Evolutionary conservation across 176 grass and related monocot species (phyloP), one percentile per base, ranked within the genome.

Genomic region (Ensete glaucum): DNA sequence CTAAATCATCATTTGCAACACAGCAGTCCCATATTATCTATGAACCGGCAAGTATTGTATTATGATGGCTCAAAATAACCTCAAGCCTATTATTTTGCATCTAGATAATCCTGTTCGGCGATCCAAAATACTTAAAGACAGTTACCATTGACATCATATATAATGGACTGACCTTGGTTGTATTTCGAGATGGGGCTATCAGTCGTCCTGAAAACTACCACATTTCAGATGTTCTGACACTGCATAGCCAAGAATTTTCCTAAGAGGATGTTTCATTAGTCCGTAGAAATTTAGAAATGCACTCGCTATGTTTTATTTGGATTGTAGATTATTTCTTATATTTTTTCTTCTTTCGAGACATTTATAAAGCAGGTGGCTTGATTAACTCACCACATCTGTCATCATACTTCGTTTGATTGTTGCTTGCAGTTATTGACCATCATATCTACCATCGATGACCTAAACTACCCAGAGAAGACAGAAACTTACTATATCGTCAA

Each of bases 391-490:
- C 4, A 29, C 27, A 23, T 50, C 24, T 73, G 43, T n/a, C 29
- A 10, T 63, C 53, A 21, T 13, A 17, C 64, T 27, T 55, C 21
- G 53, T 83, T 54, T 59, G 12, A 62, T 73, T 27, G 49, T 73
- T 59, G 17, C 10, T 17, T 81, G 56, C 88, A 97, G 85, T 85
- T 93, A 88, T 77, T 93, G 22, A 93, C 90, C 50, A 82, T 78
- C 50, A 93, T 98, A 93, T 88, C 94, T 64, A 86, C 90, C 11
- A 82, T 98, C 25, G 94, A 98, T 66, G 94, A 98, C 76, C 60
- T 93, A 53, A 98, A 98, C 85, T 98, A 98, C 69, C 94, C 94
- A 73, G 94, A 98, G 73, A 98, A 89, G 78, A 88, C 90, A 1
- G 84, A 89, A 48, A 85, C 84, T 54, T 98, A 98, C 76, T 98